Evolutionary conservation across 2,329 filamentous ascomycete genomes (phyloP).

Genomic region (Botryotinia narcissicola): DNA sequence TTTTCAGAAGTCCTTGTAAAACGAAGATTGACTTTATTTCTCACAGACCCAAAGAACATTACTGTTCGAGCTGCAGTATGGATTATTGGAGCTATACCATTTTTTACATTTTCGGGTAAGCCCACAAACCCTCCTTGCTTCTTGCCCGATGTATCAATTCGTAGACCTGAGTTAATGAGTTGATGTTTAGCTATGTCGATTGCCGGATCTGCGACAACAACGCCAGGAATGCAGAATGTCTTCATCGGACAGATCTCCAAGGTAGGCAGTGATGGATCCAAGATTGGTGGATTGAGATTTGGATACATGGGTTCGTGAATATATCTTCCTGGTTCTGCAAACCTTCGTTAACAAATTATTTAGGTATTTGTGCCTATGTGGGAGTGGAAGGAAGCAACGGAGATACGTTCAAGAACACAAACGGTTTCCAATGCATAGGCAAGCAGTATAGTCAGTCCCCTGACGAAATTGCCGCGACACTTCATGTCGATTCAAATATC

Average conservation of each 20-base stretch:
- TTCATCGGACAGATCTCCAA: conserved; percentile 6
- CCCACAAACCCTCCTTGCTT: background rate
- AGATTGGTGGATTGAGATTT: conserved; percentile 9
- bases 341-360: background rate
- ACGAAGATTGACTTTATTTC: background rate
- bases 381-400: conserved; percentile 16
- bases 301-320: conserved; percentile 13
- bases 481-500: conserved; percentile 13
- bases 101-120: conserved; percentile 8
- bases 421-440: conserved; percentile 16
- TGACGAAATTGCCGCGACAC: conserved; percentile 1
- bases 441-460: conserved; percentile 11
- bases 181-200: conserved; percentile 13
- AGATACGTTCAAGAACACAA: conserved; percentile 15
- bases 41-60: conserved; percentile 16
- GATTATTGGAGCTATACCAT: conserved; percentile 16
- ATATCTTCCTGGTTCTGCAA: background rate
- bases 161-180: background rate
- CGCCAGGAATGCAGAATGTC: conserved; percentile 15
- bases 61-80: conserved; percentile 14
- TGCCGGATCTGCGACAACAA: conserved; percentile 13
- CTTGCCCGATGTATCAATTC: background rate
- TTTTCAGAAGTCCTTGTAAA: background rate
- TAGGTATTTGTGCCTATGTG: conserved; percentile 17
- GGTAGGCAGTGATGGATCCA: background rate